Conservation (phyloP, 2,329 filamentous ascomycete species). For the Scolecobasidium constrictum region DNA sequence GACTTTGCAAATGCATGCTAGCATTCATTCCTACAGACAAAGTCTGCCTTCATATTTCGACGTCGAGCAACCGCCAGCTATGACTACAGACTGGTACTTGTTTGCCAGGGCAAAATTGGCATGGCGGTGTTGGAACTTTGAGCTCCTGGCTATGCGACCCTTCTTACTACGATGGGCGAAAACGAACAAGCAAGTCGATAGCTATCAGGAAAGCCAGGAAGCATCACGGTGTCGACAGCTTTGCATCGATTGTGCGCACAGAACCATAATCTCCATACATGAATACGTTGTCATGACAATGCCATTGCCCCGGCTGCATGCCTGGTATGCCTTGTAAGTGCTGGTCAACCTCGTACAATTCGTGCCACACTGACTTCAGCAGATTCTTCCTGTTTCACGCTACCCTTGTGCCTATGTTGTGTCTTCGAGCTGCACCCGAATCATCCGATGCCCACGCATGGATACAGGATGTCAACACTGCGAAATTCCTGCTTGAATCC, state of each 20-base stretch:
- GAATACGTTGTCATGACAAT: neutral
- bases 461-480: neutral
- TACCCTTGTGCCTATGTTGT: neutral
- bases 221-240: neutral
- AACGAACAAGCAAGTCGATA: neutral
- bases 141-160: neutral
- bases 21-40: neutral
- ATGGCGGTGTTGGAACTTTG: neutral
- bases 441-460: neutral
- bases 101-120: neutral
- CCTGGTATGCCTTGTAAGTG: neutral
- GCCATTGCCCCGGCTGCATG: neutral
- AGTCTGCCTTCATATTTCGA: neutral
- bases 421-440: neutral
- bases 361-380: neutral
- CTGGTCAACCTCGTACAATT: neutral
- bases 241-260: neutral
- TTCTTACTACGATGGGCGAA: neutral
- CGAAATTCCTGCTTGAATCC: neutral
- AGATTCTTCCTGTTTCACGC: neutral
- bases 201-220: neutral
- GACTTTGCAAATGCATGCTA: neutral
- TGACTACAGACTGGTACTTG: neutral
- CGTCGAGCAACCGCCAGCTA: neutral
- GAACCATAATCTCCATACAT: neutral